Percentiles rank a stretch among this genome's conserved stretches.
These are phyloP conservation scores for Blumeriella jaapii DNA, from an alignment of 2,329 filamentous ascomycete genomes.

Conservation along the genomic window DNA sequence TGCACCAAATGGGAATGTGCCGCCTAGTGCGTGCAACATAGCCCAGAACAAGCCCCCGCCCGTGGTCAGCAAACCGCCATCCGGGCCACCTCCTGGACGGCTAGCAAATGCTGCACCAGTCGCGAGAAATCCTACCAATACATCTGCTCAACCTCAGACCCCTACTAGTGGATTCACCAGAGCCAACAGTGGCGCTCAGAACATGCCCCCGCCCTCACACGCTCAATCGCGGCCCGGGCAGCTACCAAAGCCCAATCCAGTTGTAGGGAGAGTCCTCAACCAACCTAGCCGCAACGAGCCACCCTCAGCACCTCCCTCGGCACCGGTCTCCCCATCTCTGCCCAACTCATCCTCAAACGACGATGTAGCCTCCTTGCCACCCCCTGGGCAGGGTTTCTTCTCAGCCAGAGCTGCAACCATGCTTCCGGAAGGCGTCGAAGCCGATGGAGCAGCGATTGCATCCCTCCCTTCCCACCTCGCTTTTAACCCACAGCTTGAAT, in stretches of 20 bases:
- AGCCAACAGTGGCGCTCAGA: constrained; percentile 15
- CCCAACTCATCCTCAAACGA: constrained; percentile 10
- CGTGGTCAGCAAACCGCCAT: constrained; percentile 16
- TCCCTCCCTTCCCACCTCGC: constrained; percentile 35
- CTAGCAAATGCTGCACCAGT: constrained; percentile 15
- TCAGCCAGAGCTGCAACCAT: constrained; percentile 55
- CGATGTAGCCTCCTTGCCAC: constrained; percentile 15
- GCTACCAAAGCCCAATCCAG: constrained; percentile 6
- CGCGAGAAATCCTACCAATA: constrained; percentile 7
- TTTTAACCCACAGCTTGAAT: constrained; percentile 66
- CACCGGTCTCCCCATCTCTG: constrained; percentile 19
- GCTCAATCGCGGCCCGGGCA: constrained; percentile 9
- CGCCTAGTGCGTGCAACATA: constrained; percentile 8
- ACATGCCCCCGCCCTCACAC: constrained; percentile 13
- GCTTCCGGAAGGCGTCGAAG: constrained; percentile 34
- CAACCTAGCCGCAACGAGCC: constrained; percentile 24
- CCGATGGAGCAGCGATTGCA: constrained; percentile 22
- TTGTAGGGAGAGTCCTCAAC: constrained; percentile 22
- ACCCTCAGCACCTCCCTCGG: constrained; percentile 18
- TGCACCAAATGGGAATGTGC: constrained; percentile 10
- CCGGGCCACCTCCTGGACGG: constrained; percentile 22
- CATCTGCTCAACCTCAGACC: constrained; percentile 22
- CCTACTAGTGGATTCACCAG: constrained; percentile 23
- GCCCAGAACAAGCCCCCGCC: constrained; percentile 26
- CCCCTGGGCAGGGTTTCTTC: constrained; percentile 44